phyloP scores from a whole-genome alignment of 2,329 filamentous ascomycete species.

The Fusarium sp. region DNA sequence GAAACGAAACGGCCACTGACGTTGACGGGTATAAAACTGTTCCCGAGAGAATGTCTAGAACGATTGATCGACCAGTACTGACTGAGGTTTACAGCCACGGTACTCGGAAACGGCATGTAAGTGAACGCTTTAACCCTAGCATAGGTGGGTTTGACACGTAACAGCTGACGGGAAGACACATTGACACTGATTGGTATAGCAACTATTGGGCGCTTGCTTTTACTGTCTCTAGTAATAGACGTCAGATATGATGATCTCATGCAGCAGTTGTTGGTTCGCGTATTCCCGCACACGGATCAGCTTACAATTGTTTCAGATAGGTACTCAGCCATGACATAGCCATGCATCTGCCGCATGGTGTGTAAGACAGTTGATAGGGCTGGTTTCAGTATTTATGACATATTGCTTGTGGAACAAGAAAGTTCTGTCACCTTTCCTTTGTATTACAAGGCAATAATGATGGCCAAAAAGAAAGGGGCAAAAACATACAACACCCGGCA shows the following conservation, averaged over 20 bases:
- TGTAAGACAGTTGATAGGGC: background rate
- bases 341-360: background rate
- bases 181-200: background rate
- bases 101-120: background rate
- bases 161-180: background rate
- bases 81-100: background rate
- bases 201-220: background rate
- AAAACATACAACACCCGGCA: conserved; percentile 9
- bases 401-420: background rate
- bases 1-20: background rate
- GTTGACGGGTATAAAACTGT: background rate
- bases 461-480: background rate
- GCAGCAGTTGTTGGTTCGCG: background rate
- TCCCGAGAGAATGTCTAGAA: background rate
- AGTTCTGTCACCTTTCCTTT: background rate
- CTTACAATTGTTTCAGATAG: background rate
- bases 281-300: background rate
- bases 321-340: background rate
- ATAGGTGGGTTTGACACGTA: background rate
- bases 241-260: background rate
- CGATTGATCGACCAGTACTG: background rate
- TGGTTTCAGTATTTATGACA: background rate
- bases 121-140: background rate
- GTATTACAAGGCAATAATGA: background rate
- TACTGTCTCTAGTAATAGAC: background rate